Evolutionary conservation across 2,329 filamentous ascomycete genomes (phyloP).

Genomic region (Cladosporium phlei): DNA sequence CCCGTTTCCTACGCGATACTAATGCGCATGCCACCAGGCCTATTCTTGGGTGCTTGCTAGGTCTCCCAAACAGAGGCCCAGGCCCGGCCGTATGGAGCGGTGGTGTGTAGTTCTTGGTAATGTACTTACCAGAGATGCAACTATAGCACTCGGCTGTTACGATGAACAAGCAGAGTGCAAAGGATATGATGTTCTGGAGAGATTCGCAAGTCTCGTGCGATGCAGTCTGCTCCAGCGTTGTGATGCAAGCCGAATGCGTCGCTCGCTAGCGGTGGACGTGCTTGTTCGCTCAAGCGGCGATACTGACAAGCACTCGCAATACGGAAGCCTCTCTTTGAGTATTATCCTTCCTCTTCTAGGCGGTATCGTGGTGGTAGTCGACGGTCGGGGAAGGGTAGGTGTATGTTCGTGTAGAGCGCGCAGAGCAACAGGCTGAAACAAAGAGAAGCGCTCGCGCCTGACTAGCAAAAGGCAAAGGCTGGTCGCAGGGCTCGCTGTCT

Average conservation of each 20-base stretch:
- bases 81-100: conserved; percentile 1
- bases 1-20: background rate
- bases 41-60: background rate
- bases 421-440: conserved; percentile 14
- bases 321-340: too few relatives aligned
- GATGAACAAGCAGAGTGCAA: background rate
- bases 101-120: conserved; percentile 3
- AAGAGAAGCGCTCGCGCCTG: conserved; percentile 12
- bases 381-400: too few relatives aligned
- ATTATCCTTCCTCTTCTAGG: too few relatives aligned
- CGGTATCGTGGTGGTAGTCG: too few relatives aligned
- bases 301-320: background rate
- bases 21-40: conserved; percentile 4
- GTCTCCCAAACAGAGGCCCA: background rate
- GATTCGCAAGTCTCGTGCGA: background rate
- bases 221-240: background rate
- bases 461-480: background rate
- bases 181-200: too few relatives aligned
- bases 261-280: background rate
- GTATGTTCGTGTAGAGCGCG: conserved; percentile 4
- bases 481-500: conserved; percentile 1
- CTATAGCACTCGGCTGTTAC: background rate
- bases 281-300: background rate
- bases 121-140: conserved; percentile 6
- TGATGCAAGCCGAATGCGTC: background rate